phyloP scores from a whole-genome alignment of 495 filamentous ascomycete species.

The Letharia columbiana region DNA sequence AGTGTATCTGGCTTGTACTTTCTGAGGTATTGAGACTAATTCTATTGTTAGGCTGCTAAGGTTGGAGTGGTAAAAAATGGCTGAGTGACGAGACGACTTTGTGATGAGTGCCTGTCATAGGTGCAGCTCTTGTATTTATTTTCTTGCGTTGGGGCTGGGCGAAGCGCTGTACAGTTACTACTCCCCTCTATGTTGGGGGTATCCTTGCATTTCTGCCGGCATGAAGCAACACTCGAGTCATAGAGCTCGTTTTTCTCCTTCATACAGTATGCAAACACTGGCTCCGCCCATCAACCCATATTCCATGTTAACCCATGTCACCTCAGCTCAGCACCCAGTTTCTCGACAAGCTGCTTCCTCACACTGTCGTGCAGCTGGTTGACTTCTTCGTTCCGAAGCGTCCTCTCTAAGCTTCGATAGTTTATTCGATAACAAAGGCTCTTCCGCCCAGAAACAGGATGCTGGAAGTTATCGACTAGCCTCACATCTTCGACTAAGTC shows the following conservation, averaged over 20 bases:
- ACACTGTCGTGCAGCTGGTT: slow-evolving; percentile 69
- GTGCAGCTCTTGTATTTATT: neutral
- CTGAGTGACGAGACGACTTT: neutral
- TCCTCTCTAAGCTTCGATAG: slow-evolving; percentile 82
- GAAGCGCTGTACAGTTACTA: slow-evolving; percentile 9
- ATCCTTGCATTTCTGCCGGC: slow-evolving; percentile 21
- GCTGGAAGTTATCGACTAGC: slow-evolving; percentile 74
- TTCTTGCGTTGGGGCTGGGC: neutral
- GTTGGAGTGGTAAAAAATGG: slow-evolving; percentile 78
- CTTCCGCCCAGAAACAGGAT: slow-evolving; percentile 74
- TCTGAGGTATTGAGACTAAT: neutral
- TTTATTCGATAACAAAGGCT: slow-evolving; percentile 89
- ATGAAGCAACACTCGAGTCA: neutral
- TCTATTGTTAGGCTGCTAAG: slow-evolving; percentile 57
- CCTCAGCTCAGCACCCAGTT: slow-evolving; percentile 74
- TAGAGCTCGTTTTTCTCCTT: neutral
- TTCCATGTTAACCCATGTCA: slow-evolving; percentile 29
- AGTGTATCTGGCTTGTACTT: slow-evolving; percentile 20
- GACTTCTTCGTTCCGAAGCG: slow-evolving; percentile 69
- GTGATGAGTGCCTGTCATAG: neutral
- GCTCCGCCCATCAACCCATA: neutral
- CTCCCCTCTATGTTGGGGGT: slow-evolving; percentile 20
- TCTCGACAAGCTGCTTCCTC: slow-evolving; percentile 48
- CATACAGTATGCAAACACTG: neutral
- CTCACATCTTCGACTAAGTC: slow-evolving; percentile 81